Conservation (phyloP, 2,329 filamentous ascomycete species). For the Botrytis pseudocinerea region DNA sequence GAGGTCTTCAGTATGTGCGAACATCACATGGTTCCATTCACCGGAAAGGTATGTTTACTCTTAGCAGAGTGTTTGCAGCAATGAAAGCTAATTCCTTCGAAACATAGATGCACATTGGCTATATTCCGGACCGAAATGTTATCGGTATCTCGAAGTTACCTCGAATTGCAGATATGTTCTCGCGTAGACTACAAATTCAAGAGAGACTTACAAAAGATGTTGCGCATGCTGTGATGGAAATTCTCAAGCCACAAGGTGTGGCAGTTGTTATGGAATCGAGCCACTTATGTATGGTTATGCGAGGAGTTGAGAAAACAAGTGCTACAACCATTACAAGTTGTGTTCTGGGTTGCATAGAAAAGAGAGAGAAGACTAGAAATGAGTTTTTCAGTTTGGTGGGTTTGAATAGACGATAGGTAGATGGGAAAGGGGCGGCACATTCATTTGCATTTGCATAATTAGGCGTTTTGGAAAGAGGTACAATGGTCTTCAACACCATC, state of each 20-base stretch:
- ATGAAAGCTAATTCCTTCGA: slow-evolving; percentile 24
- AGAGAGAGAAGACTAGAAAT: slow-evolving; percentile 88
- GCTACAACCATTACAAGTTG: slow-evolving; percentile 92
- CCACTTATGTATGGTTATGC: slow-evolving; percentile 98
- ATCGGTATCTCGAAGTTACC: slow-evolving; percentile 95
- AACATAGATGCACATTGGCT: slow-evolving; percentile 92
- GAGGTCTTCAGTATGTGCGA: slow-evolving; percentile 94
- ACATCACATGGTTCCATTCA: slow-evolving; percentile 96
- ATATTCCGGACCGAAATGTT: slow-evolving; percentile 88
- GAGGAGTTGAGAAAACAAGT: slow-evolving; percentile 90
- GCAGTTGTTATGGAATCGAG: slow-evolving; percentile 97
- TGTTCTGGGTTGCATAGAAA: slow-evolving; percentile 94
- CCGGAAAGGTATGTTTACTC: slow-evolving; percentile 69
- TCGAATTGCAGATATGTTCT: slow-evolving; percentile 96
- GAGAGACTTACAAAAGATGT: slow-evolving; percentile 96
- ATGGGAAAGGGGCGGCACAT: slow-evolving; percentile 3
- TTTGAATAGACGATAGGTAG: slow-evolving; percentile 53
- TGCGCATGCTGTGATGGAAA: slow-evolving; percentile 87
- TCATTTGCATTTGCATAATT: slow-evolving; percentile 29
- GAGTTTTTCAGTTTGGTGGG: slow-evolving; percentile 85
- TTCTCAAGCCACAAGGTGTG: slow-evolving; percentile 90
- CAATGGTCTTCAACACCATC: slow-evolving; percentile 41
- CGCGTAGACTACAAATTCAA: slow-evolving; percentile 89
- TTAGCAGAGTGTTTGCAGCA: background rate
- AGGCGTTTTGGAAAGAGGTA: slow-evolving; percentile 32